Evolutionary conservation across 2,329 filamentous ascomycete species (phyloP).

Genomic region (Clarireedia homoeocarpa): DNA sequence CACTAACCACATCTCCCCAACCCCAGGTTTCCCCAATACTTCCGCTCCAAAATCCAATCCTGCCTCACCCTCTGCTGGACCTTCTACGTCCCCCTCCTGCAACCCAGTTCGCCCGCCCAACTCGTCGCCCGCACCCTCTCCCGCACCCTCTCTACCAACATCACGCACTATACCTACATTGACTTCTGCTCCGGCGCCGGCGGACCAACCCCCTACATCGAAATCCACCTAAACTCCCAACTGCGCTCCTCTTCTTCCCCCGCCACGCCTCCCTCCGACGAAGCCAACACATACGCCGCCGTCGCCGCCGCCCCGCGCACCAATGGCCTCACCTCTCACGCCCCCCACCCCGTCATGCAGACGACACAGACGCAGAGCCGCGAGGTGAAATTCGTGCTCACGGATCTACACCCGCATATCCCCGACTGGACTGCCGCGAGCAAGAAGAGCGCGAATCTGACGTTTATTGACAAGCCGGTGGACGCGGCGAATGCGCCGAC

Average conservation of each 20-base stretch:
- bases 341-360: conserved; percentile 16
- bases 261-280: conserved; percentile 21
- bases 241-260: conserved; percentile 21
- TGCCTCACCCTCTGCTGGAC: conserved; percentile 59
- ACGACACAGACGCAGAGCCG: not conserved
- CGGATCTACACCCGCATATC: conserved; percentile 58
- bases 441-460: conserved; percentile 45
- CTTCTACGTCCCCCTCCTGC: conserved; percentile 48
- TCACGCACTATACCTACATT: conserved; percentile 53
- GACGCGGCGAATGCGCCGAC: conserved; percentile 56
- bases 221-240: conserved; percentile 47
- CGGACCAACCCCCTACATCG: conserved; percentile 59
- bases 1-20: not conserved
- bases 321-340: conserved; percentile 2
- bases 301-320: conserved; percentile 2
- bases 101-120: conserved; percentile 49
- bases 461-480: conserved; percentile 51
- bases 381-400: conserved; percentile 52
- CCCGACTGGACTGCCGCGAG: conserved; percentile 49
- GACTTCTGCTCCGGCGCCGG: conserved; percentile 73
- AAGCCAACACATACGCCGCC: not conserved
- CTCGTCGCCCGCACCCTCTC: conserved; percentile 51
- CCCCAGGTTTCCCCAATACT: conserved; percentile 55
- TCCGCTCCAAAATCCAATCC: conserved; percentile 57
- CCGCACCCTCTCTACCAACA: conserved; percentile 38